phyloP scores from a whole-genome alignment of 2,329 filamentous ascomycete genomes.

The Metarhizium guizhouense region DNA sequence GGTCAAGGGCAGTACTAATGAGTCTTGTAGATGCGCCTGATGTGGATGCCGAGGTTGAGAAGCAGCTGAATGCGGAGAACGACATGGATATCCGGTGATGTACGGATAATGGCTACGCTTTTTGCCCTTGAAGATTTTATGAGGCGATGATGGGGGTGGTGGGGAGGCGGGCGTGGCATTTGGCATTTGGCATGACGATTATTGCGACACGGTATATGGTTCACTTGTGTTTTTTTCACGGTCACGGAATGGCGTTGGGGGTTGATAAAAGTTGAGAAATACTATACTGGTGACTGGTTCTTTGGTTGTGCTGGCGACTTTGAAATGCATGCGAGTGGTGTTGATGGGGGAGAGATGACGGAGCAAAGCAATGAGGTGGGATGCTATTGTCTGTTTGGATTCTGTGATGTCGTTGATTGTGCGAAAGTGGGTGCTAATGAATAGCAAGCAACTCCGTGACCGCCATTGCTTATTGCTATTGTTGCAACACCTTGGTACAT shows the following conservation, averaged over 20 bases:
- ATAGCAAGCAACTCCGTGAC: neutral
- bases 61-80: constrained; percentile 10
- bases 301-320: neutral
- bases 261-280: neutral
- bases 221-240: neutral
- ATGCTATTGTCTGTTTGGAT: neutral
- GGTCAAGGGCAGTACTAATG: neutral
- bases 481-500: neutral
- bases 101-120: too few relatives aligned
- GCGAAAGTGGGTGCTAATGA: neutral
- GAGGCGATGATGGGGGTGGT: neutral
- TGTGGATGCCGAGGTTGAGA: constrained; percentile 2
- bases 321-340: neutral
- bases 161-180: neutral
- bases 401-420: neutral
- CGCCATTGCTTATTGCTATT: neutral
- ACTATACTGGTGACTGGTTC: neutral
- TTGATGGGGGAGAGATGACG: neutral
- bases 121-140: neutral
- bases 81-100: constrained; percentile 14
- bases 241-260: neutral
- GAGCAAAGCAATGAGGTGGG: neutral
- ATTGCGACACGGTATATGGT: neutral
- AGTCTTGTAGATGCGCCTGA: constrained; percentile 11
- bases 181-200: neutral